A percentile compares a stretch with the other conserved stretches of the same genome.
phyloP scores from a whole-genome alignment of 1,284 basidiomycete genomes.

The Ustilago hordei region DNA sequence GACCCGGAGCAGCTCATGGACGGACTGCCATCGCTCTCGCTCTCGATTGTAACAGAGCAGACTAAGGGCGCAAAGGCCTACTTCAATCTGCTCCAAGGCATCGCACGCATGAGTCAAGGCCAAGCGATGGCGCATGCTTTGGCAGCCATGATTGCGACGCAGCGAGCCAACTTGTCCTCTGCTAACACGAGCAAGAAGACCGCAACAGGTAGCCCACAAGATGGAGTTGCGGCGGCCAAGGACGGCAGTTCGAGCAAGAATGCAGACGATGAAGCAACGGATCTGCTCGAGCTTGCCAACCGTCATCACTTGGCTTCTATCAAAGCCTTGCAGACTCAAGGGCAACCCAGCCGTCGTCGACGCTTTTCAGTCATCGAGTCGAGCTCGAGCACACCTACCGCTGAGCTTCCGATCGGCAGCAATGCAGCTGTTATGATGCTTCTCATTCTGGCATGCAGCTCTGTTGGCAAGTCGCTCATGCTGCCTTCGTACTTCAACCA shows the following conservation, averaged over 20 bases:
- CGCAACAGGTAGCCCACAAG: background rate
- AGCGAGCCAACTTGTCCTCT: constrained; percentile 17
- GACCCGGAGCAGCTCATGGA: constrained; percentile 32
- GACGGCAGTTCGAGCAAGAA: background rate
- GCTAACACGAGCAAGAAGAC: background rate
- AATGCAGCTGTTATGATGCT: constrained; percentile 46
- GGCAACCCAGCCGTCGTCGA: constrained; percentile 43
- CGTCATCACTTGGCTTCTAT: constrained; percentile 46
- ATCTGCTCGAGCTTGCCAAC: constrained; percentile 35
- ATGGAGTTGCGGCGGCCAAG: background rate
- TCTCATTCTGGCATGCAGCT: constrained; percentile 42
- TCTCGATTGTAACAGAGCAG: constrained; percentile 25
- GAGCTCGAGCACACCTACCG: constrained; percentile 12
- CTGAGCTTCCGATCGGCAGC: constrained; percentile 38
- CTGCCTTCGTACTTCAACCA: constrained; percentile 51
- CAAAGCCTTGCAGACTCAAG: constrained; percentile 47
- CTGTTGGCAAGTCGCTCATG: constrained; percentile 47
- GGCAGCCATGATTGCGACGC: constrained; percentile 34
- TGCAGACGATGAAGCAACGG: background rate
- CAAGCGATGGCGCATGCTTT: constrained; percentile 49
- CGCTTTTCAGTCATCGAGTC: constrained; percentile 49
- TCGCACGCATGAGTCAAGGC: constrained; percentile 38
- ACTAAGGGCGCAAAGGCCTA: constrained; percentile 37
- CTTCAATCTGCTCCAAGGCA: constrained; percentile 31
- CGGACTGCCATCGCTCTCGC: constrained; percentile 13